phyloP scores from a whole-genome alignment of 495 filamentous ascomycete genomes.

The Talaromyces ruber region DNA sequence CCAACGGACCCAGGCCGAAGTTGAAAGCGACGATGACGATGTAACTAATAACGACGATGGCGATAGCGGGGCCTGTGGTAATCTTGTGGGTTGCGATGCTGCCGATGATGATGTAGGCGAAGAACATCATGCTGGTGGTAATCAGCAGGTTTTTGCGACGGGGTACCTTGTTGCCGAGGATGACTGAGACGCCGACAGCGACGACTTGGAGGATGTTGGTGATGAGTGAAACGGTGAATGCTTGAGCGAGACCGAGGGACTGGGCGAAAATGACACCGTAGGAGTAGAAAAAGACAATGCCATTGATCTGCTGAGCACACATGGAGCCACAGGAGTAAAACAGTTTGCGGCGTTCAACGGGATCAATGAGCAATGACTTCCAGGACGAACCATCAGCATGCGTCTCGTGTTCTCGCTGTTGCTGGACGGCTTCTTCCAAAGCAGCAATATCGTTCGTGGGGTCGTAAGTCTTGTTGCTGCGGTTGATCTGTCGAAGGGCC shows the following conservation, averaged over 20 bases:
- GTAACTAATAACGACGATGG: too few relatives aligned
- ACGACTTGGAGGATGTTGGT: constrained; percentile 28
- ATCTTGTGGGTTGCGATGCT: constrained; percentile 18
- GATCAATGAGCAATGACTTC: constrained; percentile 19
- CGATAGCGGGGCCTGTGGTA: too few relatives aligned
- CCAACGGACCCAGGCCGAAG: too few relatives aligned
- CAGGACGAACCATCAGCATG: too few relatives aligned
- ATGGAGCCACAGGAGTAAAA: constrained; percentile 24
- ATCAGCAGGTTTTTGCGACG: constrained; percentile 23
- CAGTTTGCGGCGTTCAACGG: constrained; percentile 27
- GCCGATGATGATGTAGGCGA: constrained; percentile 24
- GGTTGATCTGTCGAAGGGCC: too few relatives aligned
- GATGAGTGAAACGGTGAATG: constrained; percentile 27
- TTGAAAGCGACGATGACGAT: too few relatives aligned
- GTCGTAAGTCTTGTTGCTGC: too few relatives aligned
- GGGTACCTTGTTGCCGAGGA: constrained; percentile 22
- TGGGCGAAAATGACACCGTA: constrained; percentile 31
- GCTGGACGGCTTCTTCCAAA: too few relatives aligned
- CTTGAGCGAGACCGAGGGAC: constrained; percentile 21
- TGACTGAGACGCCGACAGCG: constrained; percentile 17
- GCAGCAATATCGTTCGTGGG: too few relatives aligned
- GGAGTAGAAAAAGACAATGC: constrained; percentile 30
- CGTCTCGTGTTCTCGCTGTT: too few relatives aligned
- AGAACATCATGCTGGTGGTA: constrained; percentile 16
- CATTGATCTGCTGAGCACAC: constrained; percentile 30